Evolutionary conservation across 148 eudicot genomes (phyloP), one percentile per base, ranked within the genome.

Genomic region (Amaranthus hypochondriacus): DNA sequence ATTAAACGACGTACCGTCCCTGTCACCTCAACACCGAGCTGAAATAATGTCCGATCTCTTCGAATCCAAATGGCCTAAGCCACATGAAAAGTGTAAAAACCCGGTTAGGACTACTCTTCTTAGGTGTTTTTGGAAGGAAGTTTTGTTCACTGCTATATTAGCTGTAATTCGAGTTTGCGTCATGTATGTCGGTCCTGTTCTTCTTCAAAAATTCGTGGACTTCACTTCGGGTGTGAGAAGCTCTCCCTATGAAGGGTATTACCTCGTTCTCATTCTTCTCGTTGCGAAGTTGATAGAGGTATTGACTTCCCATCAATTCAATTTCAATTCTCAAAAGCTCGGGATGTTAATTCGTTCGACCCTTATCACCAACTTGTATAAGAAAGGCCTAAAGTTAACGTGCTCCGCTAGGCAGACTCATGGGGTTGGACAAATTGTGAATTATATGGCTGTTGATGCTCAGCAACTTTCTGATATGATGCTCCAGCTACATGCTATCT

Each of bases 381-480:
- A 85, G 79, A 94, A 94, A 80, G 98, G 97, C 7, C 76, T 94
- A 4, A 81, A 87, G 72, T 47, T 94, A 9, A 83, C 98, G 0
- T 86, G 93, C 79, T 94, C 98, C 0, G 91, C 97, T 42, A 74
- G 98, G 57, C 97, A 94, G 56, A 81, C 77, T 52, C 98, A 94
- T 72, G 98, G 97, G 58, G 89, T 92, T 60, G 98, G 98, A 15
- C 97, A 90, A 62, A 95, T 90, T 72, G 97, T 95, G 59, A 95
- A 95, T 80, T 95, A 92, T 66, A 95, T 95, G 98, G 97, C 88
- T 55, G 93, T 94, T 46, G 98, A 94, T 88, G 90, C 97, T 73
- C 98, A 94, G 68, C 98, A 94, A 79, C 88, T 94, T 1, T 88
- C 96, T 7, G 98, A 95, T 72, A 95, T 95, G 98, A 92, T 95